Percentiles rank a stretch among this genome's conserved stretches.
Conservation (phyloP, 192 early-diverging fungal species). For the Dispira parvispora region DNA sequence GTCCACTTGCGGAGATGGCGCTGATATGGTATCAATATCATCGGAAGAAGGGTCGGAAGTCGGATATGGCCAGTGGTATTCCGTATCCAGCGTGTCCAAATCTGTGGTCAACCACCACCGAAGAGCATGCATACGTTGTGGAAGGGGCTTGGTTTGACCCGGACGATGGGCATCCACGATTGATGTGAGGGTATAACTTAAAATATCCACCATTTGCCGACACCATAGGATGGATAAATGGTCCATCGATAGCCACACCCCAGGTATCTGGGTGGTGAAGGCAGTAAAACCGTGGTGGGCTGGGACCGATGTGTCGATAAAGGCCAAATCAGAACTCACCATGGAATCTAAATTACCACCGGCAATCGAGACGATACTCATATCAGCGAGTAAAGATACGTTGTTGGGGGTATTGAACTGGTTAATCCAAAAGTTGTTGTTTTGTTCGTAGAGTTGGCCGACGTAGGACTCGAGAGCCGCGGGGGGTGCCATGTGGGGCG, state of each 20-base stretch:
- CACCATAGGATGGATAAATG: slow-evolving; percentile 88
- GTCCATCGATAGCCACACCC: slow-evolving; percentile 77
- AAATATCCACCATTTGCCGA: slow-evolving; percentile 61
- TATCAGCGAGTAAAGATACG: slow-evolving; percentile 28
- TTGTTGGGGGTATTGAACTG: slow-evolving; percentile 18
- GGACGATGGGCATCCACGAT: slow-evolving; percentile 40
- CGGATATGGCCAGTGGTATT: neutral
- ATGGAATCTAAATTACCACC: slow-evolving; percentile 78
- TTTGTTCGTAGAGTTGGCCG: slow-evolving; percentile 37
- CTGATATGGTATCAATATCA: no score
- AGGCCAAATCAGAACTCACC: slow-evolving; percentile 61
- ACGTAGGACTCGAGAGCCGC: slow-evolving; percentile 44
- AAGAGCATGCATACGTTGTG: slow-evolving; percentile 46
- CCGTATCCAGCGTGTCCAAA: slow-evolving; percentile 11
- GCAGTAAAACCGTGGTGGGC: slow-evolving; percentile 53
- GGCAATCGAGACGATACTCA: slow-evolving; percentile 73
- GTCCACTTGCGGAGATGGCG: no score
- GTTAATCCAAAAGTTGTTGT: slow-evolving; percentile 55
- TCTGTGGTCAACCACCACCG: slow-evolving; percentile 34
- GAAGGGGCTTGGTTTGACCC: slow-evolving; percentile 37
- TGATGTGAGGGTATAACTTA: slow-evolving; percentile 34
- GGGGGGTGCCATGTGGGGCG: slow-evolving; percentile 73
- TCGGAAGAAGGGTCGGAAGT: no score
- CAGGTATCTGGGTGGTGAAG: slow-evolving; percentile 56
- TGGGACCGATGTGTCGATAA: slow-evolving; percentile 46